Evolutionary conservation across 2,329 filamentous ascomycete genomes (phyloP), one percentile per base, ranked within the genome.

Genomic region (Berkeleyomyces basicola): DNA sequence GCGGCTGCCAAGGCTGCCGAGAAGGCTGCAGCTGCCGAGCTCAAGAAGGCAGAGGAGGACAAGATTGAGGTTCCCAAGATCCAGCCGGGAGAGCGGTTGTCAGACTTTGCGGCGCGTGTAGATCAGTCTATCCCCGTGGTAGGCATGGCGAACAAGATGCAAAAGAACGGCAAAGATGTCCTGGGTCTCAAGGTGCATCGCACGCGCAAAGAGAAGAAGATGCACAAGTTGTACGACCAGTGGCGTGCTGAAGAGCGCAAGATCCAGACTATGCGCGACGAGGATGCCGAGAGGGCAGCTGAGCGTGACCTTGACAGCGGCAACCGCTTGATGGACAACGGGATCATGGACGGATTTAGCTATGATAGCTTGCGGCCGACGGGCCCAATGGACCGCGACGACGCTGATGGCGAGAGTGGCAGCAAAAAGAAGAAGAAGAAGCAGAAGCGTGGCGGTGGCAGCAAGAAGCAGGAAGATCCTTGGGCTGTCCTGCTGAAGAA

Each of bases 141-240:
- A 6, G 85, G 85, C 0, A 77, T 96, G 7, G 77, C 82, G 63
- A 83, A 78, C 66, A 86, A 85, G 69, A 80, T 78, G 0, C 73
- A 78, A 7, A 83, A 79, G 67, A 75, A 78, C 47, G 83, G 82
- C 61, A 85, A 82, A 67, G 84, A 86, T 65, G 79, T 83, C 5
- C 73, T 81, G 42, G 83, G 87, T 0, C 69, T 86, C 7, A 87
- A 89, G 70, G 79, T 84, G 16, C 80, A 82, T 66, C 79, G 82
- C 60, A 96, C 91, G 4, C 86, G 85, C 72, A 93, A 91, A 69
- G 91, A 96, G 75, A 87, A 84, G 71, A 85, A 86, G 67, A 85
- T 96, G 77, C 84, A 85, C 68, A 88, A 88, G 69, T 79, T 89
- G 67, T 89, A 91, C 71, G 85, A 86, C 53, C 88, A 92, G 67